A percentile compares a stretch with the other conserved stretches of the same genome.
Conservation (phyloP, 1,139 yeast genomes). For the Insectozyma bohioensis region DNA sequence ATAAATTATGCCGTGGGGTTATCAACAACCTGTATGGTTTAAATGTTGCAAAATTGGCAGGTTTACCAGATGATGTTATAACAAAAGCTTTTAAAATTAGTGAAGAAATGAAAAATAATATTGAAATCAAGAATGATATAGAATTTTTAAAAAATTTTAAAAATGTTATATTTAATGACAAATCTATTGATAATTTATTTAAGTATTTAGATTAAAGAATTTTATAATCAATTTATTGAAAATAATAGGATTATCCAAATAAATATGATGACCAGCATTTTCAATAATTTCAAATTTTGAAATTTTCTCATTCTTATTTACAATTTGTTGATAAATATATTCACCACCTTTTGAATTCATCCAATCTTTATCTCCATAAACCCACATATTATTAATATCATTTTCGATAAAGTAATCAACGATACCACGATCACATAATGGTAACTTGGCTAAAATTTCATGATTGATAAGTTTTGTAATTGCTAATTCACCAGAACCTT, state of each 20-base stretch:
- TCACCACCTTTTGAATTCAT: constrained; percentile 45
- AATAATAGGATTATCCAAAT: constrained; percentile 37
- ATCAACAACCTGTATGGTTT: constrained; percentile 72
- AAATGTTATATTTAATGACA: constrained; percentile 4
- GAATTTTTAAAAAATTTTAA: constrained; percentile 6
- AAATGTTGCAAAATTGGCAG: constrained; percentile 75
- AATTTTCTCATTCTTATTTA: constrained; percentile 13
- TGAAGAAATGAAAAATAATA: constrained; percentile 32
- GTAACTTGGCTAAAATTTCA: constrained; percentile 40
- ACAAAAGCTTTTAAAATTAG: constrained; percentile 50
- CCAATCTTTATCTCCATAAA: constrained; percentile 48
- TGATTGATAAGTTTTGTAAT: constrained; percentile 43
- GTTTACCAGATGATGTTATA: constrained; percentile 52
- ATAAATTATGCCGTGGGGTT: constrained; percentile 57
- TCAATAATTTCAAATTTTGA: constrained; percentile 25
- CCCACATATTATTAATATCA: constrained; percentile 31
- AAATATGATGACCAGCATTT: constrained; percentile 45
- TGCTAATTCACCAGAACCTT: constrained; percentile 47
- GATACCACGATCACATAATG: constrained; percentile 43
- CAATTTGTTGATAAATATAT: constrained; percentile 29
- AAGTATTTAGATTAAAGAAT: constrained; percentile 22
- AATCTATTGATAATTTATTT: constrained; percentile 9
- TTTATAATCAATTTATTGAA: constrained; percentile 31
- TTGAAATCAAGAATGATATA: constrained; percentile 21
- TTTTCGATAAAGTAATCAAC: constrained; percentile 27